Conservation (phyloP, 805 yeast genomes). For the Wickerhamiella domercqiae region DNA sequence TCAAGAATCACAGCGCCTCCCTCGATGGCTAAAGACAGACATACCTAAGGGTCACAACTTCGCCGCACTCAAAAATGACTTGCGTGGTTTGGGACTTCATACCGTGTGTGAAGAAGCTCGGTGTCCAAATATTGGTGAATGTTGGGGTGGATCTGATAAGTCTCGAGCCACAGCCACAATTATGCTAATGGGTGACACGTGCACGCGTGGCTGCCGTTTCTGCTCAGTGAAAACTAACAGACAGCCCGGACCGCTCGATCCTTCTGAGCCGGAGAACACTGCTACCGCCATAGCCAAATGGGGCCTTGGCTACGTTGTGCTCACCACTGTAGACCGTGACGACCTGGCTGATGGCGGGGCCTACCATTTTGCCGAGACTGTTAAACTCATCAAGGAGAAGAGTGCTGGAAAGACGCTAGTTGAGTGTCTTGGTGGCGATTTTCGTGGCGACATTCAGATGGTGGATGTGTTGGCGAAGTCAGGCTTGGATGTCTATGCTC, state of each 20-base stretch:
- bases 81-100: constrained; percentile 72
- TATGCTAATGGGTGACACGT: constrained; percentile 96
- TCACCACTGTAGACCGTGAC: constrained; percentile 95
- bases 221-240: constrained; percentile 93
- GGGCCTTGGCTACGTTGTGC: constrained; percentile 96
- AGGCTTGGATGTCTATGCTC: constrained; percentile 93
- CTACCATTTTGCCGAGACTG: constrained; percentile 78
- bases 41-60: constrained; percentile 90
- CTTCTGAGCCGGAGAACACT: constrained; percentile 92
- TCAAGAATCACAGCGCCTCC: constrained; percentile 41
- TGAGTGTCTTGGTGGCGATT: constrained; percentile 90
- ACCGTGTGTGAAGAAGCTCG: constrained; percentile 98
- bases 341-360: constrained; percentile 91
- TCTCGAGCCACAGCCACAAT: constrained; percentile 94
- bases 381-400: constrained; percentile 63
- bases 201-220: constrained; percentile 98
- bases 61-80: constrained; percentile 67
- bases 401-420: constrained; percentile 78
- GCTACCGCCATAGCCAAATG: constrained; percentile 94
- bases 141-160: constrained; percentile 93
- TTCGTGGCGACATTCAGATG: constrained; percentile 75
- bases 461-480: constrained; percentile 66
- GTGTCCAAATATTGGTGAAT: constrained; percentile 98
- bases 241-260: constrained; percentile 77
- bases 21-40: constrained; percentile 88